Base-by-base conservation (phyloP, 768 basidiomycete genomes). In the Dentipellis sp. region DNA sequence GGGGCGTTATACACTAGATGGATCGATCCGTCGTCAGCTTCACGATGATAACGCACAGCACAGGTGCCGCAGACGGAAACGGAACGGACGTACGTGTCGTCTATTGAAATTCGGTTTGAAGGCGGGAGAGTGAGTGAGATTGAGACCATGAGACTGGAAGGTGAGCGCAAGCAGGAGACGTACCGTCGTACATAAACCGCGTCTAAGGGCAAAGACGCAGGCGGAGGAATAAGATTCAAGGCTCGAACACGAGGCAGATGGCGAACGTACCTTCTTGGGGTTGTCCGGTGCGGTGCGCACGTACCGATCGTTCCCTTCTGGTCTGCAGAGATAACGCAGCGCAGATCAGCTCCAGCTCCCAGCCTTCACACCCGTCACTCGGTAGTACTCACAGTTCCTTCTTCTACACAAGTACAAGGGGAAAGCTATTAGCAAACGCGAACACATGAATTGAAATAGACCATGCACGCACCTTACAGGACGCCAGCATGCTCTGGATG, bases 401-500 rank as follows among this genome's bases (percentile, higher is more conserved):
- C 67, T 69, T 76, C 77, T 83, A 62, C 16, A n/a, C 16, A n/a
- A 10, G 9, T 3, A 6, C 29, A 29, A 29, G 29, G 3, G 29
- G 3, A 29, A 29, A 29, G 3, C 29, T 29, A 6, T 29, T 6
- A 29, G 29, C 29, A 29, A 29, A 29, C 6, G 29, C 29, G 29
- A 29, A 29, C 29, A 6, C 16, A 52, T 29, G 16, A 40, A 16
- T 17, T 16, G 36, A 12, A 14, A 45, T 14, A 47, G 38, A n/a
- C 29, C 48, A 57, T 60, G 48, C 59, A 54, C 70, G 17, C 39
- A 88, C 91, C 83, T 90, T 94, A 81, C 88, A 91, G 7, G 88
- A 91, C 21, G 90, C 92, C 56, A 94, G 77, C 92, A 94, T 94
- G 64, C 88, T 90, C 72, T 94, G 92, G 49, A 94, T 70, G 3